A percentile compares a stretch with the other conserved stretches of the same genome.
phyloP scores from a whole-genome alignment of 1,139 yeast species.

The Diutina sp. region DNA sequence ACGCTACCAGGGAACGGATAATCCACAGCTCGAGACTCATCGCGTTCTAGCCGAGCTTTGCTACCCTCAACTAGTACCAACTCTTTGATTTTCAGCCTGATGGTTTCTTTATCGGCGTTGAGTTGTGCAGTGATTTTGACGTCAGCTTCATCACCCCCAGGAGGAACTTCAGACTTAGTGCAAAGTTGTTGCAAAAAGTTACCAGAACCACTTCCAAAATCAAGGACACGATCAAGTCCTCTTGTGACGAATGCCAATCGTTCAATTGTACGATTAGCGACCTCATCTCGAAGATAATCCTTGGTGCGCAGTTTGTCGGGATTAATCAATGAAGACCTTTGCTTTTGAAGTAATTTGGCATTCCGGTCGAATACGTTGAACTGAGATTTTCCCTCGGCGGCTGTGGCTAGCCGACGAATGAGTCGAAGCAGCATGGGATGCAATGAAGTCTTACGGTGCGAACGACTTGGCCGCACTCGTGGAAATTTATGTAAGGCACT shows the following conservation, averaged over 20 bases:
- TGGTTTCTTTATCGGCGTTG: conserved; percentile 38
- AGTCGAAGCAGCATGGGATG: background rate
- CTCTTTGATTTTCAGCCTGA: conserved; percentile 39
- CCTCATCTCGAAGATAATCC: conserved; percentile 69
- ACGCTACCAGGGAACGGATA: conserved; percentile 26
- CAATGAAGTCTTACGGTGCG: background rate
- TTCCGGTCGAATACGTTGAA: conserved; percentile 56
- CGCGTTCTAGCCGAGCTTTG: conserved; percentile 37
- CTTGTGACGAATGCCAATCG: conserved; percentile 64
- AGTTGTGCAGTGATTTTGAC: conserved; percentile 21
- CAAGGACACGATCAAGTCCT: conserved; percentile 46
- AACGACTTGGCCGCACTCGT: background rate
- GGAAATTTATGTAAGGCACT: background rate
- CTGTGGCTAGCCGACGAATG: conserved; percentile 13
- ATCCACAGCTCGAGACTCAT: conserved; percentile 22
- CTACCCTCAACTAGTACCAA: conserved; percentile 63
- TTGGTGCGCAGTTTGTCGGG: conserved; percentile 39
- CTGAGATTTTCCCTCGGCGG: conserved; percentile 10
- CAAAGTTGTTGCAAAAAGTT: conserved; percentile 31
- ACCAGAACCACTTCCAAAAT: conserved; percentile 68
- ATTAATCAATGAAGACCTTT: conserved; percentile 27
- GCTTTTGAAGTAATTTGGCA: conserved; percentile 47
- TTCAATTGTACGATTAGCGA: conserved; percentile 62
- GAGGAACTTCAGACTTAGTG: conserved; percentile 16
- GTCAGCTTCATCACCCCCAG: conserved; percentile 17